Conservation (phyloP, 345 rosid genomes). For the Stellera chamaejasme region DNA sequence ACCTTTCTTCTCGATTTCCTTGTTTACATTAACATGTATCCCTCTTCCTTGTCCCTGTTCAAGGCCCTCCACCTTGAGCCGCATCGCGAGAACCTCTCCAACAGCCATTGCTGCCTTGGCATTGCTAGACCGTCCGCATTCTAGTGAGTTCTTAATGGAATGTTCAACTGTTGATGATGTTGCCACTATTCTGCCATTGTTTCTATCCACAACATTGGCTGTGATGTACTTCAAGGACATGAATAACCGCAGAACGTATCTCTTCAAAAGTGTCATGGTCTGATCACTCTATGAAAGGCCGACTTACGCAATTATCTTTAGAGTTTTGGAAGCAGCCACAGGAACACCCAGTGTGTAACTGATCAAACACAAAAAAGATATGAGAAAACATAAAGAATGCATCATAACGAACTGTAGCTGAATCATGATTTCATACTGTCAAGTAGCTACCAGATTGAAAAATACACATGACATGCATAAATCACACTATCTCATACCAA, state of each 20-base stretch:
- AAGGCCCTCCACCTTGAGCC: constrained; percentile 66
- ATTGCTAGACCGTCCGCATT: constrained; percentile 72
- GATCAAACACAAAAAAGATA: too few relatives aligned
- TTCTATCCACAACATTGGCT: constrained; percentile 79
- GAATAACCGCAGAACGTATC: constrained; percentile 61
- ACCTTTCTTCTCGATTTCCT: constrained; percentile 82
- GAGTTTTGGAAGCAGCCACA: too few relatives aligned
- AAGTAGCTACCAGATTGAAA: too few relatives aligned
- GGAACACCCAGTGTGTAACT: too few relatives aligned
- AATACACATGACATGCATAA: too few relatives aligned
- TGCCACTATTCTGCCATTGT: constrained; percentile 14
- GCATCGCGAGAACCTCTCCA: constrained; percentile 81
- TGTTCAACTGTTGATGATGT: constrained; percentile 79
- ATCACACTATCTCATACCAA: too few relatives aligned
- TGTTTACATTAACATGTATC: constrained; percentile 52
- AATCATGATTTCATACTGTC: too few relatives aligned
- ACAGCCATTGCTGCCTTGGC: constrained; percentile 73
- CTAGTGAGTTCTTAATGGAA: constrained; percentile 58
- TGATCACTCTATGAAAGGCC: constrained; percentile 1
- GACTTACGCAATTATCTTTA: too few relatives aligned
- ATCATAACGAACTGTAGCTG: too few relatives aligned
- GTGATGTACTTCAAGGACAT: constrained; percentile 72
- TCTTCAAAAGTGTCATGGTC: constrained; percentile 56
- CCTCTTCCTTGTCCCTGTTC: constrained; percentile 79
- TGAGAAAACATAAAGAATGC: too few relatives aligned